Evolutionary conservation across 805 yeast genomes (phyloP).

Genomic region (Kodamaea fukazawae): DNA sequence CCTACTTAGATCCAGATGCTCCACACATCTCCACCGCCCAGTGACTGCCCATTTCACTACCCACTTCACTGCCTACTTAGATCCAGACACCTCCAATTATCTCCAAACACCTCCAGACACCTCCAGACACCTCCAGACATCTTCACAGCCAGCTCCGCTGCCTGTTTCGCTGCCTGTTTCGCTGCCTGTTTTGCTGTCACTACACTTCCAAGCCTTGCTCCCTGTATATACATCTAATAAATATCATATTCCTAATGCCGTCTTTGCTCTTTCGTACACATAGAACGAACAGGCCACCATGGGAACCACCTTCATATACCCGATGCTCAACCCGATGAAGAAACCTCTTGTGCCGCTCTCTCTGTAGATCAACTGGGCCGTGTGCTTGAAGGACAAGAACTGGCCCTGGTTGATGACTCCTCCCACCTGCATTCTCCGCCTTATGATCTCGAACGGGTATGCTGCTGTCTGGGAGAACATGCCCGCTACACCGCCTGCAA

Average conservation of each 20-base stretch:
- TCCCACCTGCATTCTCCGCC: constrained; percentile 95
- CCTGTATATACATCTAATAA: neutral
- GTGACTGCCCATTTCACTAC: too few species aligned
- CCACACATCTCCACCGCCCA: too few species aligned
- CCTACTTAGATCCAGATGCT: too few species aligned
- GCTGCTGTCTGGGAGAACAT: constrained; percentile 94
- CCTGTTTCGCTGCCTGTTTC: too few species aligned
- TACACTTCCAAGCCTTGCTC: too few species aligned
- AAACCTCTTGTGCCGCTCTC: constrained; percentile 86
- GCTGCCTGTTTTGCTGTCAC: too few species aligned
- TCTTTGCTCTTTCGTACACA: constrained; percentile 87
- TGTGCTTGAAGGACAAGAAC: constrained; percentile 50
- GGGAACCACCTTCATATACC: constrained; percentile 91
- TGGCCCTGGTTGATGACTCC: constrained; percentile 65
- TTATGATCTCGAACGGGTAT: constrained; percentile 91
- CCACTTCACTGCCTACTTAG: too few species aligned
- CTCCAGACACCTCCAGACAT: too few species aligned
- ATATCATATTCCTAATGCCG: constrained; percentile 52
- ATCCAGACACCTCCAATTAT: too few species aligned
- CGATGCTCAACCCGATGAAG: constrained; percentile 92
- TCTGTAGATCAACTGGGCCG: constrained; percentile 57
- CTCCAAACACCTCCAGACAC: too few species aligned
- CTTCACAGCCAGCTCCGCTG: too few species aligned
- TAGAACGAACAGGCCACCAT: constrained; percentile 96
- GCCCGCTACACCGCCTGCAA: constrained; percentile 96